Evolutionary conservation across 768 basidiomycete species (phyloP), one percentile per base, ranked within the genome.

Genomic region (Mrakia blollopis): DNA sequence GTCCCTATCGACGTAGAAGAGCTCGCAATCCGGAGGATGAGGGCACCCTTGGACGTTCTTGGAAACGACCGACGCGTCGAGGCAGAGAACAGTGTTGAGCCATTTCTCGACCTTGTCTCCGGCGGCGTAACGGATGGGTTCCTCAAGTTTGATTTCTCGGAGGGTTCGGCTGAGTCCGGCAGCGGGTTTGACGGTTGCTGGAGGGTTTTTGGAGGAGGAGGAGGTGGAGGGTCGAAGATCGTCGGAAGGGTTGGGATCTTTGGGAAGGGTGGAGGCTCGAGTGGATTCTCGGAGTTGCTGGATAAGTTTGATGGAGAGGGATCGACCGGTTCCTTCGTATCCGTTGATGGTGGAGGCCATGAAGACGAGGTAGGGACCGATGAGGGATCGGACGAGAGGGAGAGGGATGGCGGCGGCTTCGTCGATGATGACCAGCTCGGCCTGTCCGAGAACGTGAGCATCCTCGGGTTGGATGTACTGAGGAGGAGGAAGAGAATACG

Each of bases 281-380:
- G 92, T 92, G 83, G 89, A 91, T 83, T 98, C 97, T 52, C 97
- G 91, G 5, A 98, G 89, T 83, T 97, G 94, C 83, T 98, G 92
- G 79, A 99, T 91, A 76, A 99, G 91, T 84, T 99, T 99, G 78
- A 99, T 90, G 67, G 94, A 97, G 68, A 99, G 89, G 0, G 95
- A 98, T 37, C 97, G 92, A n/a, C 97, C 97, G 0, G 97, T 98
- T 37, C 97, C 97, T 87, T 98, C 97, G 84, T 99, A 99, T 57
- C 97, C 97, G 83, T 98, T 98, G 85, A 99, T 94, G 0, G 97
- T 99, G n/a, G 94, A 97, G 1, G 97, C 93, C 87, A 98, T 91
- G 87, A 98, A 98, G 71, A 98, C 94, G 50, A 98, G 91, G 85
- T 98, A 98, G 0, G 87, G 87, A 0, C 97, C 97, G 74, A 99